Conservation (phyloP, 179 eudicot genomes). For the Spergularia azorica region DNA sequence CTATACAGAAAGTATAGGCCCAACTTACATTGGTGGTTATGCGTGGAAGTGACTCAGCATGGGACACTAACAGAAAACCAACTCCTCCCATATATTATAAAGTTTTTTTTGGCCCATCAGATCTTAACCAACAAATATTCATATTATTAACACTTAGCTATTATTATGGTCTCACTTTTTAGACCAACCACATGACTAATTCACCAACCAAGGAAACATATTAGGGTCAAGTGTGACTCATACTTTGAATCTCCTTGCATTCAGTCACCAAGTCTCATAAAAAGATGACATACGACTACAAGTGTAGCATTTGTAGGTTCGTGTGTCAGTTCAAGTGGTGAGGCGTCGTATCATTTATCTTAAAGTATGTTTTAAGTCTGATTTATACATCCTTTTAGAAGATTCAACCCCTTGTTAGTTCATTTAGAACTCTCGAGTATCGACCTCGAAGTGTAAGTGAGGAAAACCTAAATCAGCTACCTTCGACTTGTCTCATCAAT, state of each 20-base stretch:
- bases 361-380: no score
- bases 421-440: no score
- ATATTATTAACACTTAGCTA: neutral
- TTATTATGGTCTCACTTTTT: conserved; percentile 13
- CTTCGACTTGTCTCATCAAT: no score
- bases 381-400: no score
- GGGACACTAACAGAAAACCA: conserved; percentile 39
- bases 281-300: no score
- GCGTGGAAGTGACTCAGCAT: conserved; percentile 73
- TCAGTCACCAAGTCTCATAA: neutral
- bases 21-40: conserved; percentile 28
- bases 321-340: no score
- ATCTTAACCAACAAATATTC: conserved; percentile 32
- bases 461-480: no score
- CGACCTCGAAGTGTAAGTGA: no score
- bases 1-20: conserved; percentile 25
- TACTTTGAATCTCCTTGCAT: neutral
- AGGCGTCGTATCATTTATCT: no score
- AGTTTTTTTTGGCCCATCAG: conserved; percentile 16
- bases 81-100: conserved; percentile 21
- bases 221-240: neutral
- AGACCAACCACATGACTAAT: conserved; percentile 17
- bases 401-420: no score
- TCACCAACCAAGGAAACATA: conserved; percentile 33
- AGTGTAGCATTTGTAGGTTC: no score